Base-by-base conservation (phyloP, 345 rosid genomes). In the Barbarea vulgaris region DNA sequence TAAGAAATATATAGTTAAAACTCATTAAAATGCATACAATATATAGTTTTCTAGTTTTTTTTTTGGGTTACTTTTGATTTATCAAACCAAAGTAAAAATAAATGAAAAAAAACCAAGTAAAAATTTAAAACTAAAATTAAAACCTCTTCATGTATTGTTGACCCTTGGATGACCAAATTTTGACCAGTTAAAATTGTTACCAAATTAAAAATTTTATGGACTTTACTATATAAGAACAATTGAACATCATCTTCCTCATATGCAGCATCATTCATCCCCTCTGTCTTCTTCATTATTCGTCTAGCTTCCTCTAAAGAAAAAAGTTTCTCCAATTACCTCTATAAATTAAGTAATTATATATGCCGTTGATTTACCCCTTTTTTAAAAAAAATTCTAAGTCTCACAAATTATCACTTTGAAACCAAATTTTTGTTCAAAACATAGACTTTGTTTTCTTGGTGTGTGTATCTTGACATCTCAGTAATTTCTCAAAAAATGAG, bases 121-220 rank as follows among this genome's bases (percentile, higher is more conserved):
- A 22, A 41, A 41, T 5, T 19, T 10, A 13, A 58, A 37, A 48
- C 1, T 25, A 19, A 17, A 47, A 46, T 24, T 17, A 8, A 44
- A 55, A 46, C 11, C n/a, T 59, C 27, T 9, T 67, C 5, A 50
- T 24, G 28, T 28, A 59, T 51, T 59, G 15, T 39, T 27, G 36
- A 47, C 44, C 46, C 22, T 25, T 30, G 36, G 63, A 41, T 7
- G 31, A 28, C 34, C 3, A 30, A 75, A 58, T 55, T 75, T 75
- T 75, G 79, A 76, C 79, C 37, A 48, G 9, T 4, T 76, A 39
- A 52, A 25, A 28, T 11, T 24, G 47, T 52, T 60, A 12, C 64
- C 50, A 76, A 68, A 68, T 22, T 22, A 21, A 28, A 39, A 12
- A 3, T 5, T 25, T 6, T 60, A 28, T 13, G 7, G 28, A 13